phyloP scores from a whole-genome alignment of 179 eudicot species.

The Gypsophila paniculata region DNA sequence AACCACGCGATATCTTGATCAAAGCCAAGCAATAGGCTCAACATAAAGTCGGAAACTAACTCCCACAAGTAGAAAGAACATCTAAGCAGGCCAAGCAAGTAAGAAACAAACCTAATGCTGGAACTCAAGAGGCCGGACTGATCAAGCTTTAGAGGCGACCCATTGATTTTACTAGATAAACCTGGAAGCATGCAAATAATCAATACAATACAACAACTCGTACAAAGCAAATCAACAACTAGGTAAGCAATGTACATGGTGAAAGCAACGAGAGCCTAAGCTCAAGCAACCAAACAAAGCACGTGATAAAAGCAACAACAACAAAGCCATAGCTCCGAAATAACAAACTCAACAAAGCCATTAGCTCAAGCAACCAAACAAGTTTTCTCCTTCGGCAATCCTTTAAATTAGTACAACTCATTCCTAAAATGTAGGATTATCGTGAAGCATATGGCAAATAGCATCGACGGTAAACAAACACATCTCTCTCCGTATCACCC shows the following conservation, averaged over 20 bases:
- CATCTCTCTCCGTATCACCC: not conserved
- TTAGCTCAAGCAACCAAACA: not conserved
- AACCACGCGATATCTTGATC: not conserved
- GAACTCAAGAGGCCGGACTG: conserved; percentile 23
- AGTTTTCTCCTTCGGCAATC: not conserved
- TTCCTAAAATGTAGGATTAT: not conserved
- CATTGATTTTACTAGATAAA: conserved; percentile 33
- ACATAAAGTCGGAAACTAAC: not conserved
- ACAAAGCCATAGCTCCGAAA: no score
- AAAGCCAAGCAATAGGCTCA: not conserved
- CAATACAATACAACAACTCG: not conserved
- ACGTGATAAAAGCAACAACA: not conserved
- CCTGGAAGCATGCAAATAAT: conserved; percentile 30
- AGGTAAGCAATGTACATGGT: not conserved
- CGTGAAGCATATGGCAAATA: not conserved
- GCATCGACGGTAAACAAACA: not conserved
- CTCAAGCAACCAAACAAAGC: not conserved
- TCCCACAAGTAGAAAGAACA: conserved; percentile 9
- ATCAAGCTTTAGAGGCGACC: conserved; percentile 33
- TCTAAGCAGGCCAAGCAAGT: not conserved
- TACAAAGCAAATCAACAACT: not conserved
- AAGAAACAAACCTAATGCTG: conserved; percentile 31
- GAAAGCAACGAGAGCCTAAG: no score
- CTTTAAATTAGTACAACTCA: not conserved
- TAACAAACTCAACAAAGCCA: not conserved